Conservation (phyloP, 306 rosid species). For the Gastrolobium villosum region DNA sequence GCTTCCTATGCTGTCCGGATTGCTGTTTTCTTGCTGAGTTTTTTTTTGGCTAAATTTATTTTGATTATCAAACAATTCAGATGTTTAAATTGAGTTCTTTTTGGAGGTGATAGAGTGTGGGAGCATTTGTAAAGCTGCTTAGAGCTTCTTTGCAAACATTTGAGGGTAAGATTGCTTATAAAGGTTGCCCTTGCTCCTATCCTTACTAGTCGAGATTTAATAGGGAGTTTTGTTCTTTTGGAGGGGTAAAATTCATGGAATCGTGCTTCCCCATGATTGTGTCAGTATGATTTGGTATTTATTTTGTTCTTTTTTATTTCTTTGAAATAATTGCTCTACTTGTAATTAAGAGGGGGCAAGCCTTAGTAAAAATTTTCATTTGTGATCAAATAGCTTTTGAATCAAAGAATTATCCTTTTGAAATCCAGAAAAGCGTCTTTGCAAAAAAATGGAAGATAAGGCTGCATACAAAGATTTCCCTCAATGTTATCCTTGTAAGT, state of each 20-base stretch:
- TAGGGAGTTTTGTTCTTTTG: neutral
- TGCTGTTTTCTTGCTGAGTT: neutral
- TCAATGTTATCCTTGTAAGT: neutral
- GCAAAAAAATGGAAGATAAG: no score
- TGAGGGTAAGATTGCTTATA: no score
- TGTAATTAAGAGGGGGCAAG: no score
- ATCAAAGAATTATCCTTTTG: no score
- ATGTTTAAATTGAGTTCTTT: neutral
- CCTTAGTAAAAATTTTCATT: no score
- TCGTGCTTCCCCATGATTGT: neutral
- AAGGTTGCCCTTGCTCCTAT: no score
- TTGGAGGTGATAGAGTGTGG: neutral
- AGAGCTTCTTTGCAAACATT: no score
- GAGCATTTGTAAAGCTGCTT: no score
- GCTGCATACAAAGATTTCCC: no score
- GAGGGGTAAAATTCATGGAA: neutral
- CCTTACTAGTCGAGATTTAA: no score
- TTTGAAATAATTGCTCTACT: neutral
- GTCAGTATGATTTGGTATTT: neutral
- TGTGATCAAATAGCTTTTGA: no score
- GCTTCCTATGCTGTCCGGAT: neutral
- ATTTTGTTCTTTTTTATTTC: neutral
- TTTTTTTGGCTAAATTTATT: slow-evolving; percentile 1
- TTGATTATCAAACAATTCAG: neutral
- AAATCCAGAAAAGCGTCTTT: no score